These are phyloP conservation scores for Colletotrichum paranaense DNA, from an alignment of 2,329 filamentous ascomycete species.

Conservation along the genomic window DNA sequence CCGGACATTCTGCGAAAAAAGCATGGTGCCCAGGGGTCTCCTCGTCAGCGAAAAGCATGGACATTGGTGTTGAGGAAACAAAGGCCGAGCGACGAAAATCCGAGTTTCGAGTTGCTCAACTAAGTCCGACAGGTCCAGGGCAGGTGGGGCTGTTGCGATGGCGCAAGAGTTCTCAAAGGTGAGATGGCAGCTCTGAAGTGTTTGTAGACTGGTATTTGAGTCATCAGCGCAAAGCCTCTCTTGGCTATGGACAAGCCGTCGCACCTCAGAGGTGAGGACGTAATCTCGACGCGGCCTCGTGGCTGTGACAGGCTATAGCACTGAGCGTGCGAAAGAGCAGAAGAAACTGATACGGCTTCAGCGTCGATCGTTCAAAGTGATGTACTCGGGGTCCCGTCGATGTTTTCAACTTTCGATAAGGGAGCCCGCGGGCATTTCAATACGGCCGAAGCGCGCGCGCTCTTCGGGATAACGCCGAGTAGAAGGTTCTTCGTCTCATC, in stretches of 20 bases:
- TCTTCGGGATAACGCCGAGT: slow-evolving; percentile 24
- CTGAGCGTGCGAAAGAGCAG: not conserved
- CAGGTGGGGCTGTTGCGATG: slow-evolving; percentile 13
- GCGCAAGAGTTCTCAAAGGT: not conserved
- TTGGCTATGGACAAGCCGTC: not conserved
- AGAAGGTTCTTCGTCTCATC: slow-evolving; percentile 9
- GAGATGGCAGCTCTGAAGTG: not conserved
- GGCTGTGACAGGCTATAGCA: not conserved
- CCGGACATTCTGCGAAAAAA: not conserved
- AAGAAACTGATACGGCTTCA: not conserved
- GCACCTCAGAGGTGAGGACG: not conserved
- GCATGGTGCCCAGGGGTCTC: not conserved
- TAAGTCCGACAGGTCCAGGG: not conserved
- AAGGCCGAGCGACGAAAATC: slow-evolving; percentile 1
- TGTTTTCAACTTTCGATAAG: not conserved
- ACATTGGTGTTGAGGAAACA: slow-evolving; percentile 1
- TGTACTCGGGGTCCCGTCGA: not conserved
- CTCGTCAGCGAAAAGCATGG: not conserved
- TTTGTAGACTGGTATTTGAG: not conserved
- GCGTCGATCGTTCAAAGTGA: not conserved
- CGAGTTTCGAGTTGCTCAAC: not conserved
- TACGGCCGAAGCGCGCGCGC: not conserved
- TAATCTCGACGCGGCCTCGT: not conserved
- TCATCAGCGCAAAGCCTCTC: not conserved
- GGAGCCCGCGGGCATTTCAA: not conserved